A percentile compares a stretch with the other conserved stretches of the same genome.
Evolutionary conservation across 495 filamentous ascomycete species (phyloP).

Genomic region (Hypoxylon fuscum): DNA sequence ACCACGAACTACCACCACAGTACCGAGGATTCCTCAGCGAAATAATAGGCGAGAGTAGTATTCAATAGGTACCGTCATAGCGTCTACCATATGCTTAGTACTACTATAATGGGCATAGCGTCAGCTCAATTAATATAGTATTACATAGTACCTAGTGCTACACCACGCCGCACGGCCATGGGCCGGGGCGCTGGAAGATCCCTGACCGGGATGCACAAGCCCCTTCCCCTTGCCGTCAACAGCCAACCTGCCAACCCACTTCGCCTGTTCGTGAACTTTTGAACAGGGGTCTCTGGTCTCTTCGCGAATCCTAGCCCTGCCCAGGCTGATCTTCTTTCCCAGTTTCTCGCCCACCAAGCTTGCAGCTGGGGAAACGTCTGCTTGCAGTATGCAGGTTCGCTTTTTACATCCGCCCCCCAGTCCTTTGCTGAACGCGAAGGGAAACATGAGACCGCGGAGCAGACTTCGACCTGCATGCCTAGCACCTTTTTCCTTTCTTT

Average conservation of each 20-base stretch:
- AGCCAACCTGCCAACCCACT: constrained; percentile 34
- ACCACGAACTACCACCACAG: constrained; percentile 19
- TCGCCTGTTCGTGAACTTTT: constrained; percentile 29
- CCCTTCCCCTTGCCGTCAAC: constrained; percentile 26
- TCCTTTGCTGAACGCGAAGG: constrained; percentile 15
- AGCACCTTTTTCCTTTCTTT: constrained; percentile 7
- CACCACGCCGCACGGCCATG: constrained; percentile 34
- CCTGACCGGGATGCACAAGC: constrained; percentile 29
- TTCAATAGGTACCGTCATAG: constrained; percentile 24
- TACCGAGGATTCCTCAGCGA: constrained; percentile 3
- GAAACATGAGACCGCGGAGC: constrained; percentile 28
- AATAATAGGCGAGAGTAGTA: constrained; percentile 9
- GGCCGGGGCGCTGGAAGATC: constrained; percentile 37
- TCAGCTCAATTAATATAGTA: too few species aligned
- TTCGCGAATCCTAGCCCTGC: constrained; percentile 32
- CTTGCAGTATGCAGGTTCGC: constrained; percentile 18
- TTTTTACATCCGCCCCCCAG: neutral
- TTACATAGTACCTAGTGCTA: too few species aligned
- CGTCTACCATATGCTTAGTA: neutral
- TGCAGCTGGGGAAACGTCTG: constrained; percentile 26
- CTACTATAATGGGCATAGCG: neutral
- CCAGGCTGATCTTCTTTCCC: constrained; percentile 15
- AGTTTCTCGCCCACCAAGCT: constrained; percentile 14
- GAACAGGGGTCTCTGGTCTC: constrained; percentile 27
- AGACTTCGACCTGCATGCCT: constrained; percentile 10